Percentiles rank a stretch among this genome's conserved stretches.
Conservation (phyloP, 2,329 filamentous ascomycete species). For the Dothidotthia symphoricarpi region DNA sequence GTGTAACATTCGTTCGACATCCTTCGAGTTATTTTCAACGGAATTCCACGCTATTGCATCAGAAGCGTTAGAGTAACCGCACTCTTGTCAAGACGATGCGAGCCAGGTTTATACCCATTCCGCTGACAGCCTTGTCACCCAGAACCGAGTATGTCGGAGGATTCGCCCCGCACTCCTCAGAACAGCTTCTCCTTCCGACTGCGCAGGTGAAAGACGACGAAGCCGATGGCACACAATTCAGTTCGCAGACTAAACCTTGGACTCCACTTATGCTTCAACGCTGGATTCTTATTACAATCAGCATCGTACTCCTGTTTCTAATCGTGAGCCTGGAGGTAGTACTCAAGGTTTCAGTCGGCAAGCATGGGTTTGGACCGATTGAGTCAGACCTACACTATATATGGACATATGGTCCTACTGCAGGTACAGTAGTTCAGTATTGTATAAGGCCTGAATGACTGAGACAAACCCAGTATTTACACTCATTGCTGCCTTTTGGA, state of each 20-base stretch:
- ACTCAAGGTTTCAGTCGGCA: neutral
- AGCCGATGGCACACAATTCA: slow-evolving; percentile 1
- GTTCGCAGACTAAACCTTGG: neutral
- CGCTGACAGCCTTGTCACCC: too few relatives aligned
- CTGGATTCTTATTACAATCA: slow-evolving; percentile 1
- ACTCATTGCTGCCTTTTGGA: slow-evolving; percentile 9
- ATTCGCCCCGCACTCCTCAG: too few relatives aligned
- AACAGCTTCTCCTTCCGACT: too few relatives aligned
- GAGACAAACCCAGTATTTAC: slow-evolving; percentile 3
- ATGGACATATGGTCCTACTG: slow-evolving; percentile 11
- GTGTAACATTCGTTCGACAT: too few relatives aligned
- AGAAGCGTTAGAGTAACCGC: too few relatives aligned
- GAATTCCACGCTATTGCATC: too few relatives aligned
- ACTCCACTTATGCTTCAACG: slow-evolving; percentile 3
- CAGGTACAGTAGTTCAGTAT: slow-evolving; percentile 1
- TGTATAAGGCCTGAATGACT: too few relatives aligned
- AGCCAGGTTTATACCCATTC: too few relatives aligned
- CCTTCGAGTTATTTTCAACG: too few relatives aligned
- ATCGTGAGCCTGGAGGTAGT: slow-evolving; percentile 5
- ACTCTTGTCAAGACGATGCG: too few relatives aligned
- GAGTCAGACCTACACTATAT: slow-evolving; percentile 4
- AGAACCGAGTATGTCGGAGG: too few relatives aligned
- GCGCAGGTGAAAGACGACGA: too few relatives aligned
- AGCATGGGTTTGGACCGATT: slow-evolving; percentile 3
- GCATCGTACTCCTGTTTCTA: neutral